Evolutionary conservation across 2,329 filamentous ascomycete species (phyloP).

Genomic region (Cytospora mali): DNA sequence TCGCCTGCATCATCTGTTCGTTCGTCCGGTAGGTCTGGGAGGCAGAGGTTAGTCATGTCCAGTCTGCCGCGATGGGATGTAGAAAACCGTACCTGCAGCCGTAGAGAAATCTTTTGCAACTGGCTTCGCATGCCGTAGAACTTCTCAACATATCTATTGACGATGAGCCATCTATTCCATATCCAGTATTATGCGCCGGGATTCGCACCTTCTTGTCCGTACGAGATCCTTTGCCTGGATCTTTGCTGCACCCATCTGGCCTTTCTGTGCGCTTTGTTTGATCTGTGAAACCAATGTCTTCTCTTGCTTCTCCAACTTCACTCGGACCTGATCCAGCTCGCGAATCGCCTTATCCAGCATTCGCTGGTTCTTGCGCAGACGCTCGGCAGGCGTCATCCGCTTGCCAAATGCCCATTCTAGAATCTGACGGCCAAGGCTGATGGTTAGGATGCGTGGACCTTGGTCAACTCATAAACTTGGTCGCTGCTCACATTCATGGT

Average conservation of each 20-base stretch:
- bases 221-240: conserved; percentile 98
- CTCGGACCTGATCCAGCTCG: conserved; percentile 90
- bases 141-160: conserved; percentile 83
- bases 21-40: conserved; percentile 90
- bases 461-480: conserved; percentile 1
- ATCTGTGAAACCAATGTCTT: conserved; percentile 96
- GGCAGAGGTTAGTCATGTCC: not conserved
- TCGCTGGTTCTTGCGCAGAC: conserved; percentile 90
- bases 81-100: conserved; percentile 74
- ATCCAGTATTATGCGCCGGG: not conserved
- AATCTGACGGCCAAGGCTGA: conserved; percentile 60
- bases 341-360: conserved; percentile 96
- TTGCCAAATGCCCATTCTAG: conserved; percentile 99
- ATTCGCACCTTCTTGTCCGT: conserved; percentile 72
- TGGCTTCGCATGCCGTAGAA: conserved; percentile 99
- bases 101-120: conserved; percentile 90
- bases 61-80: not conserved
- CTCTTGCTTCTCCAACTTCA: conserved; percentile 97
- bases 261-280: conserved; percentile 97
- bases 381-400: conserved; percentile 95
- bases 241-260: conserved; percentile 97
- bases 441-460: conserved; percentile 28
- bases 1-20: conserved; percentile 99
- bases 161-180: not conserved
- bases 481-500: conserved; percentile 57